Base-by-base conservation (phyloP, 2,329 filamentous ascomycete species). In the Cladosporium phlei region DNA sequence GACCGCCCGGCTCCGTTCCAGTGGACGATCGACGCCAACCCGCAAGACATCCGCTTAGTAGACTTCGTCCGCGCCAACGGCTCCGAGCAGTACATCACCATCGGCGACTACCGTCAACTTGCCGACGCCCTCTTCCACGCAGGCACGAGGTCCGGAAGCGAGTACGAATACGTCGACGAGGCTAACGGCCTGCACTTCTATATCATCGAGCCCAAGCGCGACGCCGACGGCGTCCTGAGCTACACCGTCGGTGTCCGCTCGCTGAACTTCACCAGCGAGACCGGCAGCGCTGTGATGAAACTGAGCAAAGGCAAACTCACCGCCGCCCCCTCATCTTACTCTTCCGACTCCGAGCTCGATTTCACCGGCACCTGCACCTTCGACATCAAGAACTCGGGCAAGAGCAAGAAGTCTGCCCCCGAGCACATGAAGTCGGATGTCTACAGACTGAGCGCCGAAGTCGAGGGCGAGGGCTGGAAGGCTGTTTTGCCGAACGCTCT, bases 71-170 rank as follows among this genome's bases (percentile, higher is more conserved):
- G 69, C 0, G 74, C 75, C 2, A 70, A 76, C 42, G 74, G 75
- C 19, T 71, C 69, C 0, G 60, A 66, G 1, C 58, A 66, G 8
- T 73, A 70, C 62, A 66, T 74, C 52, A 74, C 71, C 3, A 59
- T 77, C 24, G 75, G 75, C 14, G 75, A 78, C 55, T 78, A 77
- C 54, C 66, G 75, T 5, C 75, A 78, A 52, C 59, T 78, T 0
- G 68, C 70, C 2, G 75, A 78, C 50, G 75, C 75, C 2, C 62
- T 78, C 12, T 78, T 78, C 65, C 74, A 78, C 52, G 74, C 73
- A 0, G 75, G 75, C 9, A 76, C 74, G 0, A 61, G 71, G 14
- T 76, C 73, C 0, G 74, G 74, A 4, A 76, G 72, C 22, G 53
- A 74, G 55, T 77, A 62, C 46, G 75, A 78, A 59, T 66, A 70